phyloP scores from a whole-genome alignment of 176 grass and related monocot genomes.

The Aechmea fasciata region DNA sequence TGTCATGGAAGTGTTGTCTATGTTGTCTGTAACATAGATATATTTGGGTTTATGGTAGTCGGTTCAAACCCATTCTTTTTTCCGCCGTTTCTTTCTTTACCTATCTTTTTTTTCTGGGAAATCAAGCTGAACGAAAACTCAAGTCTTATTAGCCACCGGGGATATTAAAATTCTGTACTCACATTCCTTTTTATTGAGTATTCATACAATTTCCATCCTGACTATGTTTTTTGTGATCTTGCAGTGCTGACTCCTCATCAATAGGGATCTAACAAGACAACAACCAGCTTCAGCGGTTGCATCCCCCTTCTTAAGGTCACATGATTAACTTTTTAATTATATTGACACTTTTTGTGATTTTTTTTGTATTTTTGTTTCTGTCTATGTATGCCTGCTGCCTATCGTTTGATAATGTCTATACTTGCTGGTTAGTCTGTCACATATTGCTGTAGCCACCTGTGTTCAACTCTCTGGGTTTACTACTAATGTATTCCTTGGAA shows the following conservation, averaged over 20 bases:
- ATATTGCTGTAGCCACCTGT: no score
- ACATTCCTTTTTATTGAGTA: background rate
- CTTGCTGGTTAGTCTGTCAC: no score
- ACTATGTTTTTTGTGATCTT: slow-evolving; percentile 6
- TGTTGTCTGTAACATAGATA: no score
- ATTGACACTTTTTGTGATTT: no score
- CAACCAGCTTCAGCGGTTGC: slow-evolving; percentile 20
- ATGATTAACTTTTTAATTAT: no score
- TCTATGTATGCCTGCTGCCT: no score
- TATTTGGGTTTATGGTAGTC: background rate
- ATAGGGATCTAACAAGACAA: slow-evolving; percentile 34
- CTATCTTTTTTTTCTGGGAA: background rate
- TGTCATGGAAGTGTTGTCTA: background rate
- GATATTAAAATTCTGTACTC: background rate
- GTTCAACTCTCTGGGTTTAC: no score
- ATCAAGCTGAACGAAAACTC: background rate
- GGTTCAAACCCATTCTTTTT: background rate
- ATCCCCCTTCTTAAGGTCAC: background rate
- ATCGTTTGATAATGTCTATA: no score
- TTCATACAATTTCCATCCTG: background rate
- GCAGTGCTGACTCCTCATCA: slow-evolving; percentile 53
- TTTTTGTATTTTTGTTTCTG: no score
- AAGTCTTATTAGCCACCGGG: background rate
- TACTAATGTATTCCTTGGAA: no score
- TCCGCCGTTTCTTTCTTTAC: background rate